Conservation (phyloP, 306 rosid species). For the Echinosophora koreensis region DNA sequence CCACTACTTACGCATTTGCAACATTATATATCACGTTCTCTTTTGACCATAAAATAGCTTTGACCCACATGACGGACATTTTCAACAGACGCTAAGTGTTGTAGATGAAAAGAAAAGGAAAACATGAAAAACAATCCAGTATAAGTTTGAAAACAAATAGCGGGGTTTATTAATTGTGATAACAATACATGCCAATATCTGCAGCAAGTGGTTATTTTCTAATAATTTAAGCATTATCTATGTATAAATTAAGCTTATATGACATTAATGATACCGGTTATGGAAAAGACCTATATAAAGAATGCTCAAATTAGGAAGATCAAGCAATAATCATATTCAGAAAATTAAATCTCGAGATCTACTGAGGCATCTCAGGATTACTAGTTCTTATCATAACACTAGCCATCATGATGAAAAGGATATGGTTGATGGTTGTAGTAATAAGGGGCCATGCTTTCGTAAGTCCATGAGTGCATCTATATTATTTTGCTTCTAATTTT, state of each 20-base stretch:
- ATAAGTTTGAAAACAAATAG: constrained; percentile 12
- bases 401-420: constrained; percentile 44
- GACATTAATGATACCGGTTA: too few relatives aligned
- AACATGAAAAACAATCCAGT: background rate
- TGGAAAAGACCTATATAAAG: too few relatives aligned
- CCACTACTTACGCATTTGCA: constrained; percentile 50
- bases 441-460: constrained; percentile 46
- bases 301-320: too few relatives aligned
- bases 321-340: too few relatives aligned
- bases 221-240: constrained; percentile 27
- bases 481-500: constrained; percentile 37
- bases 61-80: constrained; percentile 41
- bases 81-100: background rate
- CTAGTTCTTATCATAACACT: too few relatives aligned
- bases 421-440: constrained; percentile 44
- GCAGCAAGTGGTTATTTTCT: constrained; percentile 17
- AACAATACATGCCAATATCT: constrained; percentile 1
- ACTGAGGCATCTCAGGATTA: too few relatives aligned
- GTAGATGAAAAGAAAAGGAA: background rate
- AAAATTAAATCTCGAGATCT: too few relatives aligned
- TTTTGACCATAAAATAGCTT: constrained; percentile 39
- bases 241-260: background rate
- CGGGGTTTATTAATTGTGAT: constrained; percentile 13
- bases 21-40: constrained; percentile 39
- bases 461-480: constrained; percentile 22